Evolutionary conservation across 192 early-diverging fungal genomes (phyloP), one percentile per base, ranked within the genome.

Genomic region (Linnemannia hyalina): DNA sequence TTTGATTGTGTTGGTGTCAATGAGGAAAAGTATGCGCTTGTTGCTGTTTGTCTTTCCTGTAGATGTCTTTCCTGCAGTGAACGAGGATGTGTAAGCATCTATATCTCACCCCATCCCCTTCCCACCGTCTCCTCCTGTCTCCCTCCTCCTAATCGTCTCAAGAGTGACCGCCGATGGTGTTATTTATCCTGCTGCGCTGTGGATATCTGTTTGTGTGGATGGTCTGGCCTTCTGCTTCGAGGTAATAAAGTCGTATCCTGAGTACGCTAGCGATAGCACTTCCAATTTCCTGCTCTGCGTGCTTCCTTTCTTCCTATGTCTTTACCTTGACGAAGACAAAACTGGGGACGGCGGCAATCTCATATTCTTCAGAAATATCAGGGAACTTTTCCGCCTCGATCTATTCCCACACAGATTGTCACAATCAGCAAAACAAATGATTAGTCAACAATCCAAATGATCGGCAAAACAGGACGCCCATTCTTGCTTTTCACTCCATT

Each of bases 281-380:
- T 38, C 44, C 44, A 15, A 46, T 42, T 35, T 35, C 35, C 18
- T 52, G 10, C 23, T 54, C 44, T 11, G 20, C n/a, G 13, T 41
- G 44, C 55, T 57, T 41, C 20, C 20, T 18, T 36, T 11, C 16
- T 29, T 38, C 23, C 65, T 42, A 15, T 26, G 5, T 0, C 1
- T 49, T 80, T 87, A 95, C 95, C 91, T 94, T 94, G 35, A 97
- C 85, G 60, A 99, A 80, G 11, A 99, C 88, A 82, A 99, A 97
- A 8, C 96, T 95, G 13, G 98, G 98, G 1, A 99, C 98, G 3
- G 97, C 94, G 10, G 93, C 92, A 80, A 99, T 96, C 80, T 99
- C 97, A 81, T 94, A 96, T 6, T 91, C 81, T 81, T 98, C 97
- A 42, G 97, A 96, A 65, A 96, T 92, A 68, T 97, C 97, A 32